These are phyloP conservation scores for Davidsoniella eucalypti DNA, from an alignment of 2,329 filamentous ascomycete genomes.

Conservation along the genomic window DNA sequence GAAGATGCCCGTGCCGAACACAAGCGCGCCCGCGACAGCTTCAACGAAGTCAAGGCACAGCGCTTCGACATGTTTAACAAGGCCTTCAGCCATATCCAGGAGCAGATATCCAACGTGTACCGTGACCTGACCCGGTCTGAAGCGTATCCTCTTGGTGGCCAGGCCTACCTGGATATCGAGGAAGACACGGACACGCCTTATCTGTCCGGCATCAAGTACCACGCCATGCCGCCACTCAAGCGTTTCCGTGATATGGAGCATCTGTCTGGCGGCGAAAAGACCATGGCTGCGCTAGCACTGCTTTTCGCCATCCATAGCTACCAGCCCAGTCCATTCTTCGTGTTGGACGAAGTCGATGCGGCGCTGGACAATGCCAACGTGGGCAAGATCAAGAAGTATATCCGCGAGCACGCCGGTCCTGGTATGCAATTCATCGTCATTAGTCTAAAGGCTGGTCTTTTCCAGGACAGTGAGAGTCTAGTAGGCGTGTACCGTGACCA, in stretches of 20 bases:
- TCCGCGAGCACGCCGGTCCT: constrained; percentile 79
- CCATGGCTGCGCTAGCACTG: constrained; percentile 91
- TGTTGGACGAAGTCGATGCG: constrained; percentile 93
- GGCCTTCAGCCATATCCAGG: constrained; percentile 85
- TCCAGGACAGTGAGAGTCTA: constrained; percentile 89
- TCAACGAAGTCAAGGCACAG: constrained; percentile 64
- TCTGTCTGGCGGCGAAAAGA: constrained; percentile 92
- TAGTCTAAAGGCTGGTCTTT: constrained; percentile 83
- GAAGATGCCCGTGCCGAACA: constrained; percentile 64
- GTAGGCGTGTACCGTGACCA: constrained; percentile 95
- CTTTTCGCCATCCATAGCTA: constrained; percentile 95
- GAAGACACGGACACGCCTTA: constrained; percentile 96
- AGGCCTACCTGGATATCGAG: constrained; percentile 74
- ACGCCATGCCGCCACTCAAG: constrained; percentile 96
- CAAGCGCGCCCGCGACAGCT: constrained; percentile 62
- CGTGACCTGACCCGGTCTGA: constrained; percentile 82
- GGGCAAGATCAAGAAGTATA: constrained; percentile 89
- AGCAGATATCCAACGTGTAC: constrained; percentile 88
- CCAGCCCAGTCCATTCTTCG: constrained; percentile 92
- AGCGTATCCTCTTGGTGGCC: constrained; percentile 84
- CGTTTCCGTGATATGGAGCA: constrained; percentile 99
- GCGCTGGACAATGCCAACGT: constrained; percentile 98
- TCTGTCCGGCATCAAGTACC: constrained; percentile 89
- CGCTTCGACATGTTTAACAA: constrained; percentile 88
- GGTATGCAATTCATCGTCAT: constrained; percentile 99